A percentile compares a stretch with the other conserved stretches of the same genome.
These are phyloP conservation scores for Ceratocystis ficicola DNA, from an alignment of 2,329 filamentous ascomycete species.

Conservation along the genomic window DNA sequence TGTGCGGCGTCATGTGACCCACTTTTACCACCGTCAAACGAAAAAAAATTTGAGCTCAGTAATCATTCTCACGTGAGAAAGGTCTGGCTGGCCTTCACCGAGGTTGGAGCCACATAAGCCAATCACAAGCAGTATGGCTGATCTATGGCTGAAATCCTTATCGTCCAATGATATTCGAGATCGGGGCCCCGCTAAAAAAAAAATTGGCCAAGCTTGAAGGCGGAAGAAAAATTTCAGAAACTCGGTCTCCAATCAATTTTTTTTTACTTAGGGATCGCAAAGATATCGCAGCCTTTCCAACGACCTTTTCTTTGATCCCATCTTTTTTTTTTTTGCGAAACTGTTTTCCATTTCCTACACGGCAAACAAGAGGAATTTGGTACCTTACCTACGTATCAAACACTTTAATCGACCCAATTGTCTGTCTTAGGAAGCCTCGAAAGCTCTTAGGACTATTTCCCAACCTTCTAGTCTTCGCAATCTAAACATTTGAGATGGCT, in stretches of 20 bases:
- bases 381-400: conserved; percentile 12
- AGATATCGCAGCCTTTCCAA: conserved; percentile 21
- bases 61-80: conserved; percentile 18
- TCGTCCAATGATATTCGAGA: conserved; percentile 23
- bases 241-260: conserved; percentile 21
- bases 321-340: conserved; percentile 3
- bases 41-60: conserved; percentile 10
- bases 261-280: conserved; percentile 22
- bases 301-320: conserved; percentile 15
- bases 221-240: conserved; percentile 24
- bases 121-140: conserved; percentile 14
- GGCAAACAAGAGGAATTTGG: conserved; percentile 7
- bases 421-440: conserved; percentile 19
- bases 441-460: conserved; percentile 24
- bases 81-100: conserved; percentile 15
- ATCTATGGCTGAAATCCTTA: conserved; percentile 22
- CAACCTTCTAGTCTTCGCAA: conserved; percentile 22
- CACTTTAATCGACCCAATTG: conserved; percentile 11
- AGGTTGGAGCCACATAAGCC: conserved; percentile 16
- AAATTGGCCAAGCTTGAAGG: conserved; percentile 22
- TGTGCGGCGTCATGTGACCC: conserved; percentile 19
- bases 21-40: background rate
- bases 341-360: conserved; percentile 13
- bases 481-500: conserved; percentile 27
- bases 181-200: conserved; percentile 23